A percentile compares a stretch with the other conserved stretches of the same genome.
These are phyloP conservation scores for Cnidoscolus chayamansa DNA, from an alignment of 441 rosid genomes.

Conservation along the genomic window DNA sequence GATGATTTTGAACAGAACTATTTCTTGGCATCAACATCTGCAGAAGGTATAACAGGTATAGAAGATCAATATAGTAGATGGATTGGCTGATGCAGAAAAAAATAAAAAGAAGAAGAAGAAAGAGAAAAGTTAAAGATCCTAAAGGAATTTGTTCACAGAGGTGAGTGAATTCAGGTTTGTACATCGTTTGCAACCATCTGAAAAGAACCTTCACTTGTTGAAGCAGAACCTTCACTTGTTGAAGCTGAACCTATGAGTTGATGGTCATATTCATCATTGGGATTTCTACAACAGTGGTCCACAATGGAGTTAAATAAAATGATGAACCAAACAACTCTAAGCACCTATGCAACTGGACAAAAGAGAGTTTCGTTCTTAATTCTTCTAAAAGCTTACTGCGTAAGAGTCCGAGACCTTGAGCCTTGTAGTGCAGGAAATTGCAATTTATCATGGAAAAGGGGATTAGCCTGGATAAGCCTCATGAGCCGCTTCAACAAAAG, in stretches of 20 bases:
- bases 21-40: constrained; percentile 35
- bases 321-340: constrained; percentile 33
- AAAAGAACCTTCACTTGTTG: constrained; percentile 60
- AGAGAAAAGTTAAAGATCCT: neutral
- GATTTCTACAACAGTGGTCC: constrained; percentile 66
- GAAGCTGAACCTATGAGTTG: constrained; percentile 34
- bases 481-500: constrained; percentile 43
- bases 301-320: constrained; percentile 71
- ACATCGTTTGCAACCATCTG: constrained; percentile 62
- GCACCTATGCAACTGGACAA: neutral
- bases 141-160: neutral
- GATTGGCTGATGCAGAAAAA: constrained; percentile 32
- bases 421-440: constrained; percentile 39
- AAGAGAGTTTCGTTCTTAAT: neutral
- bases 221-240: constrained; percentile 48
- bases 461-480: constrained; percentile 57
- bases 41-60: constrained; percentile 12
- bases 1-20: constrained; percentile 30
- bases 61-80: constrained; percentile 12
- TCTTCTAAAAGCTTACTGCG: constrained; percentile 5
- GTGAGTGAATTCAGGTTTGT: constrained; percentile 30
- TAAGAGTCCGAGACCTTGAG: constrained; percentile 26
- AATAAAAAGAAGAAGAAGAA: neutral
- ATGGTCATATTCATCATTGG: constrained; percentile 61
- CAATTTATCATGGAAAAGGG: constrained; percentile 46